Conservation (phyloP, 768 basidiomycete genomes). For the Boletellus ananas region DNA sequence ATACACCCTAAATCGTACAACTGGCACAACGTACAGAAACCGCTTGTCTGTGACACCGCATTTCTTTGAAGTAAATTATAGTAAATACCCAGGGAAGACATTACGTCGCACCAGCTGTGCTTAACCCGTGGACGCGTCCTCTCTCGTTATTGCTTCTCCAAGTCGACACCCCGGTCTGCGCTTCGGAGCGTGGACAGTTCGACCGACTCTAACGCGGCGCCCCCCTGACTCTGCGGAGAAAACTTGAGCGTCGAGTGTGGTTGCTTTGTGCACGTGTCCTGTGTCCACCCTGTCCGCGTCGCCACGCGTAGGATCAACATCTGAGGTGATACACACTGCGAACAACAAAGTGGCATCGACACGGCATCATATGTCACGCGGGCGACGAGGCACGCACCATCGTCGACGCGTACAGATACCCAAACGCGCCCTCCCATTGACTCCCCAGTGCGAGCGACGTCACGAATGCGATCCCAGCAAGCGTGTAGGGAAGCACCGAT, state of each 20-base stretch:
- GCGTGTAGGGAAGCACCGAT: slow-evolving; percentile 7
- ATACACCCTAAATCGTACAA: no score
- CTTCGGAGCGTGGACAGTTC: background rate
- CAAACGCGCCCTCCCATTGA: background rate
- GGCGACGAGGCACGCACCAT: slow-evolving; percentile 5
- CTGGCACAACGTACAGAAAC: no score
- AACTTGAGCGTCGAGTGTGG: slow-evolving; percentile 6
- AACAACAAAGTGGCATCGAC: background rate
- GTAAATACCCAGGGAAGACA: no score
- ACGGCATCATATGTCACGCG: background rate
- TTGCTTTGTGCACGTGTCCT: background rate
- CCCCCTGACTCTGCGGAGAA: background rate
- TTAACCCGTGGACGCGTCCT: no score
- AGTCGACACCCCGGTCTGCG: background rate
- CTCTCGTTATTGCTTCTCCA: background rate
- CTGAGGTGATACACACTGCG: slow-evolving; percentile 1
- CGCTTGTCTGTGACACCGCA: no score
- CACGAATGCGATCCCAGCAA: slow-evolving; percentile 4
- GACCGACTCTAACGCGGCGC: background rate
- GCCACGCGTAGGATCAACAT: slow-evolving; percentile 8
- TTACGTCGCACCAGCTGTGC: no score
- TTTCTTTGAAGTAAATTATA: no score
- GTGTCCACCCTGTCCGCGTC: slow-evolving; percentile 5
- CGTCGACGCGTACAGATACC: background rate
- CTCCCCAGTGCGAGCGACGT: background rate